Evolutionary conservation across 108 stramenopile genomes (phyloP).

Genomic region (Parietichytrium sp.): DNA sequence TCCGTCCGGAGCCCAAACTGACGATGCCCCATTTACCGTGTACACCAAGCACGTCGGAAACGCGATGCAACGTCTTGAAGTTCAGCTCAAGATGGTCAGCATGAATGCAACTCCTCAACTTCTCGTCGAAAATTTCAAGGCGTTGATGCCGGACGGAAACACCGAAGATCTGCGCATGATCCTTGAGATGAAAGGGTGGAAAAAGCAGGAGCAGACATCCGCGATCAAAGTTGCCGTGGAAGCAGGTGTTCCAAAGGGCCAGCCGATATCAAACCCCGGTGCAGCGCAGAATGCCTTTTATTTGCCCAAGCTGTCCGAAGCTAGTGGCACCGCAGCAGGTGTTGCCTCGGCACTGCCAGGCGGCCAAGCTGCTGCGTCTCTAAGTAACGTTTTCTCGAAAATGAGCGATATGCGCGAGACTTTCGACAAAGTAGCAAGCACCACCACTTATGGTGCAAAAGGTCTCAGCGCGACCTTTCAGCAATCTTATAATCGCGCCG

Average conservation of each 20-base stretch:
- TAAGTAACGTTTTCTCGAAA: neutral
- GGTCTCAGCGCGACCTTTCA: no score
- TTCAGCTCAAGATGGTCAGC: constrained; percentile 90
- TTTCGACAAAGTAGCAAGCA: constrained; percentile 29
- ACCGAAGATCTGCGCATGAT: constrained; percentile 17
- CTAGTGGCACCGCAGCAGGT: neutral
- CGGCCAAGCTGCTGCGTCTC: neutral
- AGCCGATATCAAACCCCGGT: neutral
- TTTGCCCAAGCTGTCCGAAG: neutral
- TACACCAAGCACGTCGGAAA: constrained; percentile 90
- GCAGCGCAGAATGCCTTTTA: neutral
- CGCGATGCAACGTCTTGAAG: constrained; percentile 87
- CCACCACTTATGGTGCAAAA: no score
- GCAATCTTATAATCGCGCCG: neutral
- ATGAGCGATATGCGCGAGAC: constrained; percentile 24
- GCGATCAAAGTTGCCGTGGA: neutral
- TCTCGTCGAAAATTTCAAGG: constrained; percentile 26
- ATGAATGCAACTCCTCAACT: neutral
- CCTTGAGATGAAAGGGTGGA: neutral
- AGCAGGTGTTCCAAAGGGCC: constrained; percentile 7
- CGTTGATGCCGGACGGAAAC: neutral
- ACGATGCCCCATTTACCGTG: constrained; percentile 66
- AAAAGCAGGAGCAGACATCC: neutral
- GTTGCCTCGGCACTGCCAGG: neutral
- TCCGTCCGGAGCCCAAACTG: constrained; percentile 50